phyloP scores from a whole-genome alignment of 1,139 yeast genomes.

The Blastobotrys aristatus region DNA sequence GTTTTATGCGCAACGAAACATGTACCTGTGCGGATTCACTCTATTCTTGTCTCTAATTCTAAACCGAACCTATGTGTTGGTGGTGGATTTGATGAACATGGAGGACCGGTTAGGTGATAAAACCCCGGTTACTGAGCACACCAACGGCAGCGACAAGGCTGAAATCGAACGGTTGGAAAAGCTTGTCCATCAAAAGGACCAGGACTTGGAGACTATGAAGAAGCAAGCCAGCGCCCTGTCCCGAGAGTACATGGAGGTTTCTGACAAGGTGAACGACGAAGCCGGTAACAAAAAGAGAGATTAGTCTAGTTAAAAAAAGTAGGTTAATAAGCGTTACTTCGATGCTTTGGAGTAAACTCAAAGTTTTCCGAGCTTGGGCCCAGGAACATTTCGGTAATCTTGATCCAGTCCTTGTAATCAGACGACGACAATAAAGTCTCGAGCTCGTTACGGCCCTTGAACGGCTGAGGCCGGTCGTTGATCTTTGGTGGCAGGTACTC shows the following conservation, averaged over 20 bases:
- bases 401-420: slow-evolving; percentile 92
- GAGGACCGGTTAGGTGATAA: slow-evolving; percentile 38
- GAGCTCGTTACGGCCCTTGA: slow-evolving; percentile 91
- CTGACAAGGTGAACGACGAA: slow-evolving; percentile 37
- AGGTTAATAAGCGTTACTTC: slow-evolving; percentile 61
- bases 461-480: slow-evolving; percentile 89
- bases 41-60: slow-evolving; percentile 82
- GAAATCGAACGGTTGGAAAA: slow-evolving; percentile 48
- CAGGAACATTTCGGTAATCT: slow-evolving; percentile 90
- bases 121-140: slow-evolving; percentile 11
- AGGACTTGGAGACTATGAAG: slow-evolving; percentile 60
- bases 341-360: slow-evolving; percentile 86
- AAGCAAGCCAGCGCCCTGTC: slow-evolving; percentile 65
- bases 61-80: slow-evolving; percentile 80
- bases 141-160: slow-evolving; percentile 24
- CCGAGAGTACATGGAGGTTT: slow-evolving; percentile 54
- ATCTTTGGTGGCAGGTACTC: slow-evolving; percentile 84
- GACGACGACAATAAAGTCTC: slow-evolving; percentile 84
- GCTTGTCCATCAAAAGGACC: slow-evolving; percentile 55
- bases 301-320: slow-evolving; percentile 15
- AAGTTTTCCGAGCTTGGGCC: slow-evolving; percentile 78
- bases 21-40: slow-evolving; percentile 94
- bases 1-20: slow-evolving; percentile 93
- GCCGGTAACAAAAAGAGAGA: slow-evolving; percentile 31
- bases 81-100: slow-evolving; percentile 66